Evolutionary conservation across 225 moss, liverwort and hornwort species (phyloP).

Genomic region (Physcomitrium patens): DNA sequence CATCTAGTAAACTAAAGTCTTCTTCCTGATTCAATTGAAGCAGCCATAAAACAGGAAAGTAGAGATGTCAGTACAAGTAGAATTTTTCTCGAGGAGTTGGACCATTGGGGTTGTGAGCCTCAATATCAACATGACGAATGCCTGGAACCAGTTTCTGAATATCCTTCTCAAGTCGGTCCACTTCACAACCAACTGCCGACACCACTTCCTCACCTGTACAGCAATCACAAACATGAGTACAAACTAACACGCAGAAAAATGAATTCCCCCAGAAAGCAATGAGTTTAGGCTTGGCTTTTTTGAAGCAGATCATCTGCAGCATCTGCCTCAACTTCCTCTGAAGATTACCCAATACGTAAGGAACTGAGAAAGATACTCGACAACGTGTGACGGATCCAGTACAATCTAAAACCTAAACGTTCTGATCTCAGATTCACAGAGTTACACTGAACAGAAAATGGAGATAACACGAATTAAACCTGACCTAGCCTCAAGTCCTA

Average conservation of each 20-base stretch:
- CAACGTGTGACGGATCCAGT: neutral
- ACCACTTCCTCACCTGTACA: slow-evolving; percentile 96
- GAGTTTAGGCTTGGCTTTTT: too few species aligned
- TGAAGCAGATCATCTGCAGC: neutral
- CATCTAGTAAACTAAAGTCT: slow-evolving; percentile 13
- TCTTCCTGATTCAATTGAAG: slow-evolving; percentile 24
- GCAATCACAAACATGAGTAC: slow-evolving; percentile 20
- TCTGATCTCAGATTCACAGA: neutral
- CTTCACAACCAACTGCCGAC: slow-evolving; percentile 92
- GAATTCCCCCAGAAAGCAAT: too few species aligned
- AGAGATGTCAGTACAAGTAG: slow-evolving; percentile 72
- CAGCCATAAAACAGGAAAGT: slow-evolving; percentile 33
- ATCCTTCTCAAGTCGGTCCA: slow-evolving; percentile 96
- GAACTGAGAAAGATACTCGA: neutral
- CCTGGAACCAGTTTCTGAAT: slow-evolving; percentile 92
- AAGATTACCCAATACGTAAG: neutral
- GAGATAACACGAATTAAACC: neutral
- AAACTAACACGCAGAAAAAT: neutral
- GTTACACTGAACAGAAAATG: neutral
- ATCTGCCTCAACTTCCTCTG: neutral
- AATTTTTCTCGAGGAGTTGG: slow-evolving; percentile 95
- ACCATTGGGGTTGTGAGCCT: slow-evolving; percentile 96
- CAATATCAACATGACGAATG: slow-evolving; percentile 98
- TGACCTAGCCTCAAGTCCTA: neutral
- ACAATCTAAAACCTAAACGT: neutral